Evolutionary conservation across 495 filamentous ascomycete genomes (phyloP), one percentile per base, ranked within the genome.

Genomic region (Penicillium verhagenii): DNA sequence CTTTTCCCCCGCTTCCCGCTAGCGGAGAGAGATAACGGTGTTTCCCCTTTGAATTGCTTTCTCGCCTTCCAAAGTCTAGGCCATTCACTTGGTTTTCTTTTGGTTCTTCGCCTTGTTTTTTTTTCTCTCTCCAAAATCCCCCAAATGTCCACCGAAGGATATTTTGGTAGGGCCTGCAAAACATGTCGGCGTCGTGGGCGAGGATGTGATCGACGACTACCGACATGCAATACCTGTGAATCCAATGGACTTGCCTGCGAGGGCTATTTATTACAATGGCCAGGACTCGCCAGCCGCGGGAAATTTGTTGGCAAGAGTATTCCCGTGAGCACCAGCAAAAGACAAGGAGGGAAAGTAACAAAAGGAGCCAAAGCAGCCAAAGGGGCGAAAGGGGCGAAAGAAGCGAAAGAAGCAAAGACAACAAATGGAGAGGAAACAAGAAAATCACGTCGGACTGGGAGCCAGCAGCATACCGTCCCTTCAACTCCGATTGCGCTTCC

Each of bases 101-200:
- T n/a, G n/a, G n/a, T n/a, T n/a, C n/a, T n/a, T n/a, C n/a, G n/a
- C 37, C 37, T 8, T 6, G 10, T 18, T 8, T n/a, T 31, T 31
- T 31, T 31, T 11, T 2, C 28, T 11, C 13, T 11, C 28, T 11
- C 7, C 28, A 31, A 8, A 31, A 9, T 47, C 16, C 28, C 9
- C 16, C n/a, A n/a, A 26, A 50, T 50, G 47, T 13, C 40, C 13
- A 52, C 40, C 42, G 51, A 53, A 28, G 26, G 42, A 25, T 53
- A 46, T 38, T 53, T 53, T 18, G 51, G 51, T 18, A 46, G 51
- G 24, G 51, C 51, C 25, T 53, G 51, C 51, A 46, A 53, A 37
- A 53, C 51, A 23, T 53, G 51, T 35, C 51, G 51, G 14, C 51
- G 51, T 19, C 39, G 51, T 14, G 51, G 51, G 25, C 40, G 51